These are phyloP conservation scores for Gossypium lobatum DNA, from an alignment of 441 rosid species.

Conservation along the genomic window DNA sequence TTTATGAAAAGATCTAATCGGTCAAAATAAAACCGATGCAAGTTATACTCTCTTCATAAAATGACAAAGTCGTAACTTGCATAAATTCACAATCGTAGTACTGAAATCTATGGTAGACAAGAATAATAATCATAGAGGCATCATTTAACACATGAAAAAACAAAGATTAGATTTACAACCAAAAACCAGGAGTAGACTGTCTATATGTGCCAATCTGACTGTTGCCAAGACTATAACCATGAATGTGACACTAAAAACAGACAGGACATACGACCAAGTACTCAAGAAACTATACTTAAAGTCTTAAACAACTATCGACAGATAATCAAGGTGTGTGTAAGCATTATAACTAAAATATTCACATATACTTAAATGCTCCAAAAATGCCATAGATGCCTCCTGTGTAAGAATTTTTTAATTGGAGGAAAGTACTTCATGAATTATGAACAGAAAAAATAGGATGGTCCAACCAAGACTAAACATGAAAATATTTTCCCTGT, in stretches of 20 bases:
- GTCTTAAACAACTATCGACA: neutral
- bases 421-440: neutral
- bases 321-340: neutral
- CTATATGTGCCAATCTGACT: neutral
- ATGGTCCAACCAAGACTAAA: neutral
- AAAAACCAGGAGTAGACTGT: neutral
- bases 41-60: neutral
- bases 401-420: neutral
- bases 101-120: neutral
- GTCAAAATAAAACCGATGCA: neutral
- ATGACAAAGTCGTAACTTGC: neutral
- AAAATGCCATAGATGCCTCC: neutral
- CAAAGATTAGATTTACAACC: neutral
- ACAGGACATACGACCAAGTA: neutral
- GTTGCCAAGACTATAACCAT: neutral
- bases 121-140: conserved; percentile 1
- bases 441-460: neutral
- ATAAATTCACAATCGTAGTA: neutral
- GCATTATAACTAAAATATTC: neutral
- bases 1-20: neutral
- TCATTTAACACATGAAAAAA: neutral
- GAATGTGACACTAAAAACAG: neutral
- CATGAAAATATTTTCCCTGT: neutral
- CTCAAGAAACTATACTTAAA: neutral
- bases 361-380: neutral